These are phyloP conservation scores for Suillus subaureus DNA, from an alignment of 768 basidiomycete species.

Conservation along the genomic window DNA sequence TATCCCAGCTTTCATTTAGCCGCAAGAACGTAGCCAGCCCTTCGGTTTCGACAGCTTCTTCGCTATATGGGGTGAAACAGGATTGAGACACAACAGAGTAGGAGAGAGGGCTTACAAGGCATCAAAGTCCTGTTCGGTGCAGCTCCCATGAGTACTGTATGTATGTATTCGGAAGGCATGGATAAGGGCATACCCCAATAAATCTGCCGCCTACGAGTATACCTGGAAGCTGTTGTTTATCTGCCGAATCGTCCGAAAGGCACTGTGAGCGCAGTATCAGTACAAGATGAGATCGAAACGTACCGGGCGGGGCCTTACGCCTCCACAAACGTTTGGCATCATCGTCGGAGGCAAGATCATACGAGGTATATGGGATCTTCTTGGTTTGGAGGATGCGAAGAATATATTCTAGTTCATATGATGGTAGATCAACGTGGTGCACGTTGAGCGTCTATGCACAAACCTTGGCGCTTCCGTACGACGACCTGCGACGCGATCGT, in stretches of 20 bases:
- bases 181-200: slow-evolving; percentile 62
- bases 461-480: slow-evolving; percentile 80
- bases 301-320: slow-evolving; percentile 75
- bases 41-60: slow-evolving; percentile 81
- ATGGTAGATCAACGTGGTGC: slow-evolving; percentile 3
- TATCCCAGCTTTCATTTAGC: slow-evolving; percentile 70
- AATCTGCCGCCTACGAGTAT: slow-evolving; percentile 77
- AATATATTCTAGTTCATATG: slow-evolving; percentile 62
- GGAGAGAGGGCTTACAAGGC: slow-evolving; percentile 60
- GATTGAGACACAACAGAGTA: slow-evolving; percentile 4
- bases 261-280: slow-evolving; percentile 1
- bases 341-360: slow-evolving; percentile 85
- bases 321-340: slow-evolving; percentile 80
- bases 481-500: slow-evolving; percentile 83
- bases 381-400: slow-evolving; percentile 82
- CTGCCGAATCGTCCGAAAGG: slow-evolving; percentile 38
- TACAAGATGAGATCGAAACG: slow-evolving; percentile 13
- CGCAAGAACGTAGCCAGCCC: slow-evolving; percentile 74
- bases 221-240: slow-evolving; percentile 84
- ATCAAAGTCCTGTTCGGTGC: slow-evolving; percentile 54
- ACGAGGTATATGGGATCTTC: slow-evolving; percentile 80
- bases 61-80: slow-evolving; percentile 45
- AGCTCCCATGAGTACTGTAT: slow-evolving; percentile 9
- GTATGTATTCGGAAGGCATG: slow-evolving; percentile 3
- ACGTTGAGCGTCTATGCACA: slow-evolving; percentile 11